Evolutionary conservation across 2,329 filamentous ascomycete species (phyloP), one percentile per base, ranked within the genome.

Genomic region (Fusarium sp.): DNA sequence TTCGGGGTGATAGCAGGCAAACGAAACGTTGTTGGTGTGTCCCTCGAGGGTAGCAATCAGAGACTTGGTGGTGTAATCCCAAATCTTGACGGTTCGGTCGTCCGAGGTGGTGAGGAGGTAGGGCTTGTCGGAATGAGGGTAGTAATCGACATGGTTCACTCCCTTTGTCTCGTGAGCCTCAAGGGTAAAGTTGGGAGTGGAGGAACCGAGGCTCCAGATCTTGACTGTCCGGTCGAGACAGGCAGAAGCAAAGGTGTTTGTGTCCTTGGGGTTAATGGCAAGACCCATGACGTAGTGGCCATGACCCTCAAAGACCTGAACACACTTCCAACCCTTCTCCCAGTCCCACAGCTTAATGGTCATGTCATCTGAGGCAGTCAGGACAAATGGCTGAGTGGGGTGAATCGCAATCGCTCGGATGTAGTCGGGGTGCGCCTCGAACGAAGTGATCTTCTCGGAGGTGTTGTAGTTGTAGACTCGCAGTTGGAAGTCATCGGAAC

Each of bases 391-490:
- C 82, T 98, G 95, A 52, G 95, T 95, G 8, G 97, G 97, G 83
- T 99, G 97, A 41, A 99, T 94, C 74, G 93, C 95, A 78, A 99
- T 98, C 60, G 97, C 95, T 79, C 97, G 94, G 82, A 99, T 98
- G 82, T 99, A 99, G 85, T 99, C 97, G 71, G 97, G 97, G 83
- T 99, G 97, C 61, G 95, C 96, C 86, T 98, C 96, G 84, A 98
- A 98, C 18, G 94, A 94, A 64, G 95, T 96, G 80, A 98, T 97
- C 90, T 98, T 98, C 86, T 99, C 97, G 70, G 95, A 97, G 64
- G 97, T 99, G 87, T 99, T 98, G 90, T 98, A 99, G 87, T 99
- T 98, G 90, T 98, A 97, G 74, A 97, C 94, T 78, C 96, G 93
- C 64, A 92, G 84, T 82, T 92, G 89, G 86, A 97, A 97, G 87